Base-by-base conservation (phyloP, 345 rosid genomes). In the Salix purpurea region DNA sequence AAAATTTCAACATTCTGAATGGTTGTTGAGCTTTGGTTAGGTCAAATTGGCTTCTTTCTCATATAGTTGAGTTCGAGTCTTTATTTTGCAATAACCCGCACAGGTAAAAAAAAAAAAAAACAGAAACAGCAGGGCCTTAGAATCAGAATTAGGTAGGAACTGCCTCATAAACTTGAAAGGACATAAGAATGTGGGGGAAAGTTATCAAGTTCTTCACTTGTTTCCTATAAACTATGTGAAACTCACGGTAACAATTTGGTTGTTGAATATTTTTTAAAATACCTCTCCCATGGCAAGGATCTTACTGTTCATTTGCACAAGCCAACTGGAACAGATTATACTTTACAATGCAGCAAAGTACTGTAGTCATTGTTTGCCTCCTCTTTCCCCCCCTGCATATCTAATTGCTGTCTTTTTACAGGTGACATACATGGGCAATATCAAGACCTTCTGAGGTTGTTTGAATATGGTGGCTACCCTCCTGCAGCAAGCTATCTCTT, bases 371-470 rank as follows among this genome's bases (percentile, higher is more conserved):
- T 19, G 2, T 56, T 67, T 18, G 13, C 32, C 48, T 24, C 39
- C 7, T 14, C 37, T 32, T 32, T 8, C 58, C 19, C 14, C 5
- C 52, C 1, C 7, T 34, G 58, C 34, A 19, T 76, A 44, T 75
- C 81, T 80, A 28, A 83, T 52, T 30, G 9, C 56, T 37, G 37
- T 56, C 68, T 32, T 76, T 14, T 81, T 80, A 26, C 89, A 95
- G 99, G 99, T 82, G 99, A 95, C 78, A 86, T 93, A 54, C 99
- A 95, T 74, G 99, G 99, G 76, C 99, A 95, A 70, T 95, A 90
- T 80, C 98, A 86, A 85, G 99, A 96, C 80, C 99, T 96, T 26
- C 83, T 93, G 44, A 90, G 96, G 86, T 71, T 96, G 37, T 91
- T 96, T 18, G 96, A 96, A 71, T 85, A 87, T 48, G 98, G 97